Evolutionary conservation across 768 basidiomycete genomes (phyloP), one percentile per base, ranked within the genome.

Genomic region (Boletus vinaceobasis): DNA sequence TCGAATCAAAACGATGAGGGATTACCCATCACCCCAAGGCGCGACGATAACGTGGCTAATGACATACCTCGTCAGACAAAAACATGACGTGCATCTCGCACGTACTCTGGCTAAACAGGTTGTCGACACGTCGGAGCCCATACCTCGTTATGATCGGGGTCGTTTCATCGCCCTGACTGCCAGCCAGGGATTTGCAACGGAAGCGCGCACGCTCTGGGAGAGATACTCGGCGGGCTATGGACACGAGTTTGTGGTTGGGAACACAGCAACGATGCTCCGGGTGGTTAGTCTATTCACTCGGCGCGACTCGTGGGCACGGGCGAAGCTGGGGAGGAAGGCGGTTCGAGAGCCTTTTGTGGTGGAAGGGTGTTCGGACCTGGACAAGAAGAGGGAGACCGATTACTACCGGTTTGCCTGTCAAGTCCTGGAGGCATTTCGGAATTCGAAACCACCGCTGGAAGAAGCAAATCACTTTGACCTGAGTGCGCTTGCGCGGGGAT

Each of bases 401-500:
- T 59, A 67, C 45, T 52, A 52, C n/a, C 58, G 57, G 19, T 85
- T 87, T 60, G 73, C 76, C 21, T 65, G 74, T 44, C 74, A 63
- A 29, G 75, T 88, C 54, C 56, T 85, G 31, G 58, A 59, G 15
- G 71, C 72, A 39, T 88, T 76, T 68, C 70, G 62, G 31, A 48
- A 65, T 35, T 63, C 66, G 44, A 78, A 83, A 63, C 65, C 73
- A 31, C 82, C 86, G 8, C 60, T 86, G 46, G 56, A 67, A 19
- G 48, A 70, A 21, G 81, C 83, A 3, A 61, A 69, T 37, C 86
- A 84, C 68, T 70, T 63, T 46, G 71, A 74, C 48, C 63, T 90
- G 55, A 88, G 80, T 44, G 78, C 85, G 9, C 73, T 86, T 35
- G 85, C 86, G 2, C 78, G 86, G 53, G 83, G 79, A 21, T 79